Conservation (phyloP, 2,329 filamentous ascomycete genomes). For the Phyllosticta paracitricarpa region DNA sequence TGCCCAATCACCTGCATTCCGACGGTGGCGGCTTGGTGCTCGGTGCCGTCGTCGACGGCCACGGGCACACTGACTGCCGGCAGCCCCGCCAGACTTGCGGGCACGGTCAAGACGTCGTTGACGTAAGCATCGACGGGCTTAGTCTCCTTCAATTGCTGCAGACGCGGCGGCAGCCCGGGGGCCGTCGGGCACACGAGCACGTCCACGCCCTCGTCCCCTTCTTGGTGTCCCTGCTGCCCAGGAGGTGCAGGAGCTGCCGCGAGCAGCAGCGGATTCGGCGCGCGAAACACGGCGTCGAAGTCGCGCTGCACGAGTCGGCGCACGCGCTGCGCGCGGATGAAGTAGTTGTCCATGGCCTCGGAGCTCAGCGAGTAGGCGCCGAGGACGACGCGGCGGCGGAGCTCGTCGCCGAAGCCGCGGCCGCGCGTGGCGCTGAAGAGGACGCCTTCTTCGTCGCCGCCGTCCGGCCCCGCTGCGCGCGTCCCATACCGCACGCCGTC, state of each 20-base stretch:
- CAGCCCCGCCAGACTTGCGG: constrained; percentile 82
- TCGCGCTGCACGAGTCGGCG: constrained; percentile 75
- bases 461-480: constrained; percentile 44
- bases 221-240: constrained; percentile 19
- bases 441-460: constrained; percentile 41
- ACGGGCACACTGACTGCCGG: constrained; percentile 80
- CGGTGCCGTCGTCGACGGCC: constrained; percentile 20
- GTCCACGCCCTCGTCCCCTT: constrained; percentile 57
- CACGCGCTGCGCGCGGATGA: constrained; percentile 83
- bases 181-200: constrained; percentile 82
- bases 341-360: constrained; percentile 90
- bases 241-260: background rate
- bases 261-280: constrained; percentile 55
- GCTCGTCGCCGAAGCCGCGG: constrained; percentile 70
- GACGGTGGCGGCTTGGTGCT: constrained; percentile 22
- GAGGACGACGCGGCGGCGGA: constrained; percentile 75
- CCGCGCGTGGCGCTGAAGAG: constrained; percentile 65
- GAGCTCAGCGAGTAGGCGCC: constrained; percentile 87
- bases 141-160: constrained; percentile 36
- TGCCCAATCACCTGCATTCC: constrained; percentile 75
- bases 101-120: constrained; percentile 94
- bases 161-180: constrained; percentile 59
- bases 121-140: constrained; percentile 64
- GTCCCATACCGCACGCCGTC: constrained; percentile 89
- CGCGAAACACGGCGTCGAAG: constrained; percentile 69